Evolutionary conservation across 495 filamentous ascomycete genomes (phyloP).

Genomic region (Podospora appendiculata): DNA sequence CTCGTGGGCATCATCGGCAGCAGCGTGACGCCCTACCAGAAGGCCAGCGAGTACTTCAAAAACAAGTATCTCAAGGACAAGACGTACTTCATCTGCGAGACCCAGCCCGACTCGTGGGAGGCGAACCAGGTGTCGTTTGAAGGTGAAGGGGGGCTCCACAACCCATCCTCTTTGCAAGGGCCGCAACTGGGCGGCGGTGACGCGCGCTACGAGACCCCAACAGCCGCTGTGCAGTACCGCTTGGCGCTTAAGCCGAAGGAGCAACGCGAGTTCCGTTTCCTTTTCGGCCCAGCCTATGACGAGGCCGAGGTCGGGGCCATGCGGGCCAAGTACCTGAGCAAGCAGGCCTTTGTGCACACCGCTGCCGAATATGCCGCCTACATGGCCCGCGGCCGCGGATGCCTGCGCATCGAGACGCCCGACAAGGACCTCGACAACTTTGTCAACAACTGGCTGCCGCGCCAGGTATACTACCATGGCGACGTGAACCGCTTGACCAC

Average conservation of each 20-base stretch:
- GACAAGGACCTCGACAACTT: slow-evolving; percentile 50
- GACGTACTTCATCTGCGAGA: slow-evolving; percentile 50
- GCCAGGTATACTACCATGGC: slow-evolving; percentile 50
- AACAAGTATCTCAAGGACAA: slow-evolving; percentile 50
- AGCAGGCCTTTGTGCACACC: slow-evolving; percentile 36
- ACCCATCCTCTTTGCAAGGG: slow-evolving; percentile 33
- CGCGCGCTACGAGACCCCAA: slow-evolving; percentile 48
- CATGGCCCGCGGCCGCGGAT: slow-evolving; percentile 41
- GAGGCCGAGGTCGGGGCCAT: slow-evolving; percentile 41
- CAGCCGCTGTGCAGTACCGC: slow-evolving; percentile 46
- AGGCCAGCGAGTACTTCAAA: slow-evolving; percentile 48
- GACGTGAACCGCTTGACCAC: slow-evolving; percentile 52
- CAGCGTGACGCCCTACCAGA: slow-evolving; percentile 49
- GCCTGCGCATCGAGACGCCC: slow-evolving; percentile 44
- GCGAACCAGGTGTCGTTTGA: slow-evolving; percentile 43
- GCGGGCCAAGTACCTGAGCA: slow-evolving; percentile 41
- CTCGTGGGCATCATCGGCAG: slow-evolving; percentile 41
- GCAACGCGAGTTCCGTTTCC: slow-evolving; percentile 41
- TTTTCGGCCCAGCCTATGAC: slow-evolving; percentile 47
- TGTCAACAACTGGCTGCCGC: slow-evolving; percentile 51
- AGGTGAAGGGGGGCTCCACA: slow-evolving; percentile 49
- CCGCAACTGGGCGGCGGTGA: slow-evolving; percentile 33
- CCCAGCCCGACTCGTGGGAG: slow-evolving; percentile 41
- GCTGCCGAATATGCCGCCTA: slow-evolving; percentile 40
- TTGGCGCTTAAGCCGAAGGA: slow-evolving; percentile 29